Percentiles rank a stretch among this genome's conserved stretches.
phyloP scores from a whole-genome alignment of 2,329 filamentous ascomycete genomes.

The Albifimbria verrucaria region DNA sequence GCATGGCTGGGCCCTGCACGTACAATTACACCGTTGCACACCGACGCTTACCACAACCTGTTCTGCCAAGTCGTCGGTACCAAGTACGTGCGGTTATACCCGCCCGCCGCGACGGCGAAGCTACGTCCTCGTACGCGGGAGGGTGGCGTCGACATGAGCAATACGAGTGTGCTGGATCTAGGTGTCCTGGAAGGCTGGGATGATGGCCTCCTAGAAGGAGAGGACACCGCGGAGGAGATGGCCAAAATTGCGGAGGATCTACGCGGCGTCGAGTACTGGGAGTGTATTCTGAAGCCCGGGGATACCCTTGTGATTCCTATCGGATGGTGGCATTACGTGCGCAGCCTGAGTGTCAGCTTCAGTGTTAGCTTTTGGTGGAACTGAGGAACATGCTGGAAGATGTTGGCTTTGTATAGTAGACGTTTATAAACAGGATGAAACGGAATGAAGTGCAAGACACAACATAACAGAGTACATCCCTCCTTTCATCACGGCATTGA shows the following conservation, averaged over 20 bases:
- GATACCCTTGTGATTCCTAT: slow-evolving; percentile 87
- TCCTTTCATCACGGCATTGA: no score
- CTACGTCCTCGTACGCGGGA: slow-evolving; percentile 61
- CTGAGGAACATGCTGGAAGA: no score
- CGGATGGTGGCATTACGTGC: slow-evolving; percentile 98
- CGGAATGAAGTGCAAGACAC: no score
- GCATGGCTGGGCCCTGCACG: slow-evolving; percentile 88
- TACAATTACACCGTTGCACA: slow-evolving; percentile 91
- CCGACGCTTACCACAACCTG: slow-evolving; percentile 91
- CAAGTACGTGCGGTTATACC: slow-evolving; percentile 90
- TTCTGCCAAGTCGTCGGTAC: slow-evolving; percentile 83
- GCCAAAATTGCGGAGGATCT: slow-evolving; percentile 48
- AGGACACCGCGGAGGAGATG: slow-evolving; percentile 12
- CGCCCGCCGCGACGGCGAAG: slow-evolving; percentile 55
- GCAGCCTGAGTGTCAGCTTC: slow-evolving; percentile 80
- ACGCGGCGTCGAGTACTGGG: slow-evolving; percentile 60
- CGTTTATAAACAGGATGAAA: no score
- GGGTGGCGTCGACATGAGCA: slow-evolving; percentile 82
- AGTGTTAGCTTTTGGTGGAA: slow-evolving; percentile 99
- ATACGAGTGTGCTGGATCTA: slow-evolving; percentile 79
- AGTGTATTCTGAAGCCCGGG: slow-evolving; percentile 75
- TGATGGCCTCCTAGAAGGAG: slow-evolving; percentile 16
- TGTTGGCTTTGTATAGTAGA: no score
- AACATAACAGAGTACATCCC: no score
- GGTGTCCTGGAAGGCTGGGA: slow-evolving; percentile 65